Conservation (phyloP, 148 eudicot genomes). For the Talinum fruticosum region DNA sequence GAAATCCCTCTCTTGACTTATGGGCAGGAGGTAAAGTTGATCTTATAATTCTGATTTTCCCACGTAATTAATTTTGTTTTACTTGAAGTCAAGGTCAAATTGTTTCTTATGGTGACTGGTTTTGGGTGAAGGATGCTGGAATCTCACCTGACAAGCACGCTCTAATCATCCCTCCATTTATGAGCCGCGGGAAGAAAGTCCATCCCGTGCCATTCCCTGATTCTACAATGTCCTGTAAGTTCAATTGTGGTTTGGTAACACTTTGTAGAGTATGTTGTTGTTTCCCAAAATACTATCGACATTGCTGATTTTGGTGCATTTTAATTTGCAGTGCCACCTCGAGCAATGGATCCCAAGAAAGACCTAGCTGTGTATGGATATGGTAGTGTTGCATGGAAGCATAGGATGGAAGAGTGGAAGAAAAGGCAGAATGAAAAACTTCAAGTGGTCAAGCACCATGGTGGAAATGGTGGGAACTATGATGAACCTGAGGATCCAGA, state of each 20-base stretch:
- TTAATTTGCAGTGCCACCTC: constrained; percentile 53
- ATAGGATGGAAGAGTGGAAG: constrained; percentile 91
- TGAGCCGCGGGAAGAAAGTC: constrained; percentile 46
- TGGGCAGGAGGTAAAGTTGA: constrained; percentile 64
- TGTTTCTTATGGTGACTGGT: constrained; percentile 12
- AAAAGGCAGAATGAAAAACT: constrained; percentile 68
- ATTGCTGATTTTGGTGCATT: neutral
- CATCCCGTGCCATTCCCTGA: constrained; percentile 48
- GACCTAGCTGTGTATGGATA: constrained; percentile 87
- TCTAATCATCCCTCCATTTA: constrained; percentile 56
- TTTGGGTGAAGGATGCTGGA: constrained; percentile 52
- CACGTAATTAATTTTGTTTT: neutral
- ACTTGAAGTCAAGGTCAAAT: neutral
- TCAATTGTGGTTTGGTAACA: neutral
- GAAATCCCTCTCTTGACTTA: constrained; percentile 71
- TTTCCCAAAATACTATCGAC: neutral
- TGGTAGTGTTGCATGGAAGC: constrained; percentile 98
- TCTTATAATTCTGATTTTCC: neutral
- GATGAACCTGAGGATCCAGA: constrained; percentile 61
- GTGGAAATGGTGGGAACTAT: constrained; percentile 45
- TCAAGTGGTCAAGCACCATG: constrained; percentile 70
- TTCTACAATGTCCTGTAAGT: constrained; percentile 64
- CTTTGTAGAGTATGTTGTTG: neutral
- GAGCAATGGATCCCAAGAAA: constrained; percentile 87
- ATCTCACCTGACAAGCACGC: constrained; percentile 72